A percentile compares a stretch with the other conserved stretches of the same genome.
Evolutionary conservation across 2,329 filamentous ascomycete genomes (phyloP).

Genomic region (Aspergillus pseudoterreus): DNA sequence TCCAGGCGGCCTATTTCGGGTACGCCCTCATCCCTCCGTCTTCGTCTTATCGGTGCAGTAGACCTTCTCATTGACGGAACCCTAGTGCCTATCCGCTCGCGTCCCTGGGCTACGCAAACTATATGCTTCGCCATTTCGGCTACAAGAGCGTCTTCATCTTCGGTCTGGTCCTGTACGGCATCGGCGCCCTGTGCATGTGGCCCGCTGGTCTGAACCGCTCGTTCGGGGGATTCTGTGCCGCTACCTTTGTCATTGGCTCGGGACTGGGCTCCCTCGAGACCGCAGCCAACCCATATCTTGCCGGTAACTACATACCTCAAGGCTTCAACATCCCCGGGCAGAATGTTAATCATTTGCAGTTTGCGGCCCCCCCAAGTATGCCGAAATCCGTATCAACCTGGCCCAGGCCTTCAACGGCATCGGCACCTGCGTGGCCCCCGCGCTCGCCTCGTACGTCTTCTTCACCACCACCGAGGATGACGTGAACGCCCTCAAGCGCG

Average conservation of each 20-base stretch:
- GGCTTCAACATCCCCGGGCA: too few relatives aligned
- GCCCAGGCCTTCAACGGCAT: conserved; percentile 76
- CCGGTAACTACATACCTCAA: conserved; percentile 35
- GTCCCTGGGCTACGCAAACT: conserved; percentile 51
- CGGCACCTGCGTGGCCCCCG: conserved; percentile 69
- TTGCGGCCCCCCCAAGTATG: conserved; percentile 70
- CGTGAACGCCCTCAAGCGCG: conserved; percentile 58
- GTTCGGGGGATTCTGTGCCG: conserved; percentile 70
- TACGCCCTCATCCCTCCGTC: conserved; percentile 24
- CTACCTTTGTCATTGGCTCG: conserved; percentile 69
- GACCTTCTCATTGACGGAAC: conserved; percentile 1
- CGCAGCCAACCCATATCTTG: conserved; percentile 72
- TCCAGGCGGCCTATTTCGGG: conserved; percentile 65
- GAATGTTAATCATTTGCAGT: conserved; percentile 37
- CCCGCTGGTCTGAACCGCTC: conserved; percentile 69
- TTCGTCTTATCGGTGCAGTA: background rate
- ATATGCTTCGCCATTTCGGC: conserved; percentile 67
- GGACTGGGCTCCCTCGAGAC: conserved; percentile 73
- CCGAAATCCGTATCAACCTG: conserved; percentile 73
- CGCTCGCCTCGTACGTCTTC: conserved; percentile 70
- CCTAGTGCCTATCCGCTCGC: conserved; percentile 51
- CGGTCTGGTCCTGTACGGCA: conserved; percentile 65
- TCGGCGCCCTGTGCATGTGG: conserved; percentile 80
- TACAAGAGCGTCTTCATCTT: conserved; percentile 79
- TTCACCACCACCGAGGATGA: conserved; percentile 62